Base-by-base conservation (phyloP, 2,329 filamentous ascomycete genomes). In the Ascochyta rabiei region DNA sequence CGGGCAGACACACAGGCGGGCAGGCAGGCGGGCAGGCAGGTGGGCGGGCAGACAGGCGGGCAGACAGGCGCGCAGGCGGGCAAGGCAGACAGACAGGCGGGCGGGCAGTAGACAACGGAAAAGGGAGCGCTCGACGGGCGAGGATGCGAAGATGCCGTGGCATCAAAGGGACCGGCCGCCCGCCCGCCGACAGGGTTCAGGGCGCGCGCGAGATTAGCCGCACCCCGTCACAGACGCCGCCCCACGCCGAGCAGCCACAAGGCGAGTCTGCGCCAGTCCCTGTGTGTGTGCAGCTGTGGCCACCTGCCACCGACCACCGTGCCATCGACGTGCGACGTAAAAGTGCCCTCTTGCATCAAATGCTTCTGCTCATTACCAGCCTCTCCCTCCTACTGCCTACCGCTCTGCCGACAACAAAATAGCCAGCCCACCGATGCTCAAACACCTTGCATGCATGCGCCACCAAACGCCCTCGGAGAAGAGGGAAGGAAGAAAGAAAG, bases 41-140 rank as follows among this genome's bases (percentile, higher is more conserved):
- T 44, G 30, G n/a, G n/a, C n/a, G n/a, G n/a, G n/a, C n/a, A n/a
- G n/a, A n/a, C 26, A 28, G 26, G 26, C 26, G 10, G 9, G 26
- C 26, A 28, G 26, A 7, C 23, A 24, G 23, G 23, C 23, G 66
- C n/a, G n/a, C n/a, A n/a, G 66, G 64, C 48, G 30, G 33, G 35
- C 21, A 43, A 16, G n/a, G n/a, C n/a, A n/a, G n/a, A n/a, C n/a
- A n/a, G n/a, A n/a, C 26, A 28, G 26, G 26, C 26, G 10, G 9
- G 26, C 18, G 30, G 35, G 40, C 30, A 45, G 45, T 49, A 31
- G 41, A 6, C 21, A 23, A 23, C 21, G 21, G 46, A 30, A 45
- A 26, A 42, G 35, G 47, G 23, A 28, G 28, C 28, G 28, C 28
- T 30, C 28, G 28, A 30, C 10, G 28, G 10, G 28, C 24, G 12